Conservation (phyloP, 352 stramenopile species). For the Pythium phragmiticola region DNA sequence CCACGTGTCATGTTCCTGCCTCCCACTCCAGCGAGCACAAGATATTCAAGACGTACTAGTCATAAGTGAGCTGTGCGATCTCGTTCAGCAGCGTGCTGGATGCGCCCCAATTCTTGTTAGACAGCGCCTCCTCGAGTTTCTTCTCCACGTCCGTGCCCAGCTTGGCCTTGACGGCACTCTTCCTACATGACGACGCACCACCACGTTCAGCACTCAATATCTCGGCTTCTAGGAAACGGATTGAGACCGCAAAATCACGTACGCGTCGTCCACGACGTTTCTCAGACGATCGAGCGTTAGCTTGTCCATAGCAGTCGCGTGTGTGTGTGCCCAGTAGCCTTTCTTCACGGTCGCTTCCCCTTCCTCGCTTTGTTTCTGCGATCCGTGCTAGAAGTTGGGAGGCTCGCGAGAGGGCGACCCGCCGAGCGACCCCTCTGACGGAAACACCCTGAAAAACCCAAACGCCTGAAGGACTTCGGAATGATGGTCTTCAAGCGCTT, state of each 20-base stretch:
- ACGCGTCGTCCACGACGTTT: slow-evolving; percentile 89
- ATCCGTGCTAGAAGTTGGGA: slow-evolving; percentile 15
- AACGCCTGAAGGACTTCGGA: slow-evolving; percentile 8
- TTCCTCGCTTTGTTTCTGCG: slow-evolving; percentile 7
- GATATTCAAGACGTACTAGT: slow-evolving; percentile 64
- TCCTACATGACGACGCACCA: slow-evolving; percentile 37
- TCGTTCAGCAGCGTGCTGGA: slow-evolving; percentile 98
- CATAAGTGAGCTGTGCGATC: slow-evolving; percentile 97
- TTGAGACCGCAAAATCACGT: slow-evolving; percentile 27
- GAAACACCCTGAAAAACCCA: slow-evolving; percentile 27
- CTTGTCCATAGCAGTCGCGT: slow-evolving; percentile 61
- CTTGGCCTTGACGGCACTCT: slow-evolving; percentile 84
- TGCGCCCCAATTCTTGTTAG: slow-evolving; percentile 99
- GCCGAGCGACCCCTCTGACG: slow-evolving; percentile 20
- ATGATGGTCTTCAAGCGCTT: slow-evolving; percentile 23
- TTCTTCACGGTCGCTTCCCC: background rate
- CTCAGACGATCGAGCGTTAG: slow-evolving; percentile 84
- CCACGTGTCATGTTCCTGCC: background rate
- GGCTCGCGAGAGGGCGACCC: slow-evolving; percentile 15
- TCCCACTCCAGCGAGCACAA: background rate
- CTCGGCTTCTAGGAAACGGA: slow-evolving; percentile 3
- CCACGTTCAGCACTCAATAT: background rate
- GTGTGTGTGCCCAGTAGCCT: background rate
- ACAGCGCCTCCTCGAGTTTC: slow-evolving; percentile 95
- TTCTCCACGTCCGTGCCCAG: slow-evolving; percentile 85